phyloP scores from a whole-genome alignment of 768 basidiomycete genomes.

The Pisolithus orientalis region DNA sequence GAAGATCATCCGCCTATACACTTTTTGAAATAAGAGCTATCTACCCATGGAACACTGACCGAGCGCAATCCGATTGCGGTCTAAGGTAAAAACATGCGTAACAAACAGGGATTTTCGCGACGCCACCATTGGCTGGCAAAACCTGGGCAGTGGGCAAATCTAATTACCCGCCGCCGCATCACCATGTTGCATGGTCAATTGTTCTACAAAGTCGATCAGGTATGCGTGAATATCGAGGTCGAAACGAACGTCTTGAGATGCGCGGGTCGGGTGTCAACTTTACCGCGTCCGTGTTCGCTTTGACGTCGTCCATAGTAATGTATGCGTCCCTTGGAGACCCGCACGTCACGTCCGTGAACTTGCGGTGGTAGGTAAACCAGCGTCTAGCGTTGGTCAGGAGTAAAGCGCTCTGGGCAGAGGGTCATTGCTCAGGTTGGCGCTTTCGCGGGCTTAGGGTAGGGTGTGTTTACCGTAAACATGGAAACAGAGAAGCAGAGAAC shows the following conservation, averaged over 20 bases:
- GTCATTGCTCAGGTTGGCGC: slow-evolving; percentile 4
- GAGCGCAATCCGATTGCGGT: too few species aligned
- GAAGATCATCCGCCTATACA: too few species aligned
- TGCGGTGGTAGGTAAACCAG: slow-evolving; percentile 4
- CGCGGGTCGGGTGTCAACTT: slow-evolving; percentile 1
- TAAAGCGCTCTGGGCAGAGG: slow-evolving; percentile 27
- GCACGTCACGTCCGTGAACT: background rate
- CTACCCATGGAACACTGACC: too few species aligned
- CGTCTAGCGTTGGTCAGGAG: slow-evolving; percentile 29
- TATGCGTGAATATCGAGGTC: slow-evolving; percentile 38
- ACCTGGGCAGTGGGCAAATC: background rate
- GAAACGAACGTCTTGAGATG: slow-evolving; percentile 2
- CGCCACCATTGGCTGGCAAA: too few species aligned
- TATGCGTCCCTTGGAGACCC: background rate
- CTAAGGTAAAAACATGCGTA: too few species aligned
- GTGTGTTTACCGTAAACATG: slow-evolving; percentile 34
- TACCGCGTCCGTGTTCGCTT: slow-evolving; percentile 1
- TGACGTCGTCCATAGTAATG: slow-evolving; percentile 1
- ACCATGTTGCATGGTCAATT: slow-evolving; percentile 10
- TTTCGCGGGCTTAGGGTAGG: too few species aligned
- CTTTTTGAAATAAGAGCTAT: too few species aligned
- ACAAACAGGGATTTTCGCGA: too few species aligned
- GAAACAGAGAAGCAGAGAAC: slow-evolving; percentile 31
- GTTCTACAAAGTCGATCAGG: slow-evolving; percentile 39
- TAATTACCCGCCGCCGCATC: background rate